phyloP scores from a whole-genome alignment of 2,329 filamentous ascomycete genomes.

The Fusarium albidum region DNA sequence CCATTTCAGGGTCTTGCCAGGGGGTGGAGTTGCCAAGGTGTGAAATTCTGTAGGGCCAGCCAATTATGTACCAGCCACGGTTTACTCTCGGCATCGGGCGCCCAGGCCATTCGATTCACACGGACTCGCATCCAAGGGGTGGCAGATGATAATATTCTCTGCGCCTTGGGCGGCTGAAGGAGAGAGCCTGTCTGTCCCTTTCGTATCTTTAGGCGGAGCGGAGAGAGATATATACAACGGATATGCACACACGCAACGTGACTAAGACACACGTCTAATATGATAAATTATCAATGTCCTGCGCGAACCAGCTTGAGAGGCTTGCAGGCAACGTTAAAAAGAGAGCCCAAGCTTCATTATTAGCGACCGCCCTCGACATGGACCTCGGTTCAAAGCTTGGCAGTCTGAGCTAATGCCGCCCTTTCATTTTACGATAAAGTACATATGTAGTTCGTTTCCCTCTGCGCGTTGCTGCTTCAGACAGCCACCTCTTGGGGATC shows the following conservation, averaged over 20 bases:
- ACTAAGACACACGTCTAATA: too few species aligned
- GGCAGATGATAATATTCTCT: background rate
- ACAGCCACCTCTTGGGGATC: too few species aligned
- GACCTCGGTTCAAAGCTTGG: conserved; percentile 19
- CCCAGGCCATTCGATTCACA: background rate
- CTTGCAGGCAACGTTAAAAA: too few species aligned
- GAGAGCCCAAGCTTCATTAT: background rate
- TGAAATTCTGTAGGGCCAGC: conserved; percentile 30
- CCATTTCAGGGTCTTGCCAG: background rate
- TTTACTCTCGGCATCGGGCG: conserved; percentile 12
- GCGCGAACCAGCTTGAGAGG: too few species aligned
- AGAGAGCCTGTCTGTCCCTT: too few species aligned
- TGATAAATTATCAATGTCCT: too few species aligned
- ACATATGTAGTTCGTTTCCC: background rate
- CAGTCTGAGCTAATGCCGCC: background rate
- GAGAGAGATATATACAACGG: too few species aligned
- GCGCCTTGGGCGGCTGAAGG: conserved; percentile 12
- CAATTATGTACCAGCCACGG: conserved; percentile 21
- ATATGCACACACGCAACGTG: too few species aligned
- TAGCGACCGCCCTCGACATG: background rate
- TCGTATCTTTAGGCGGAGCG: too few species aligned
- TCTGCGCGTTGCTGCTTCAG: background rate
- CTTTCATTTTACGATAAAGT: background rate
- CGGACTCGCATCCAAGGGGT: background rate
- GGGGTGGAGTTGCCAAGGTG: conserved; percentile 8